These are phyloP conservation scores for Hypseocharis bilobata DNA, from an alignment of 441 rosid species.

Conservation along the genomic window DNA sequence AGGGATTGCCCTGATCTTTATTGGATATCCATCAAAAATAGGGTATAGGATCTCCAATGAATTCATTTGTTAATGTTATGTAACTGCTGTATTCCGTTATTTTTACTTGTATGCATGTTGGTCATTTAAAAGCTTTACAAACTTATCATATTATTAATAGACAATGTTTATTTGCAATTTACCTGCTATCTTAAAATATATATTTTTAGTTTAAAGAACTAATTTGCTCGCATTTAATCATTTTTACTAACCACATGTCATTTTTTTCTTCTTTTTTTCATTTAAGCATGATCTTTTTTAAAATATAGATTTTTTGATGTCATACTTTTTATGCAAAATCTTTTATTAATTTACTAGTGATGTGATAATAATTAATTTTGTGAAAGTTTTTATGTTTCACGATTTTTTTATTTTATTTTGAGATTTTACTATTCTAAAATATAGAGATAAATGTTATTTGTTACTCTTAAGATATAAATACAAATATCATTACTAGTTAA, in stretches of 20 bases:
- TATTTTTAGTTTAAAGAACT: neutral
- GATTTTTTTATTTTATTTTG: too few species aligned
- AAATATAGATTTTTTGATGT: slow-evolving; percentile 4
- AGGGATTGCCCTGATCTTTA: slow-evolving; percentile 2
- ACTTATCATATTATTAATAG: too few species aligned
- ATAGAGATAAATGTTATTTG: neutral
- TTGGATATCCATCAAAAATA: neutral
- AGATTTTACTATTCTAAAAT: too few species aligned
- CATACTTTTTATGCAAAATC: neutral
- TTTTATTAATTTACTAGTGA: neutral
- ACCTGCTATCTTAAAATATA: neutral
- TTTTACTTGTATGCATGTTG: neutral
- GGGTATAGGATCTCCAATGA: slow-evolving; percentile 1
- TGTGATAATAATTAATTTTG: neutral
- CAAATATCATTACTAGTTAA: neutral
- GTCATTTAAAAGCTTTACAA: too few species aligned
- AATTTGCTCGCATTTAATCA: neutral
- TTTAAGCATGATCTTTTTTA: neutral
- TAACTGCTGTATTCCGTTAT: neutral
- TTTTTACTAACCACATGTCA: neutral
- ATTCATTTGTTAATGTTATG: neutral
- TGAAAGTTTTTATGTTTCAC: too few species aligned
- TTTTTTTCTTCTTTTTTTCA: neutral
- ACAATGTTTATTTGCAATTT: too few species aligned
- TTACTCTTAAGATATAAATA: neutral